phyloP scores from a whole-genome alignment of 2,329 filamentous ascomycete genomes.

The Colletotrichum sp. region DNA sequence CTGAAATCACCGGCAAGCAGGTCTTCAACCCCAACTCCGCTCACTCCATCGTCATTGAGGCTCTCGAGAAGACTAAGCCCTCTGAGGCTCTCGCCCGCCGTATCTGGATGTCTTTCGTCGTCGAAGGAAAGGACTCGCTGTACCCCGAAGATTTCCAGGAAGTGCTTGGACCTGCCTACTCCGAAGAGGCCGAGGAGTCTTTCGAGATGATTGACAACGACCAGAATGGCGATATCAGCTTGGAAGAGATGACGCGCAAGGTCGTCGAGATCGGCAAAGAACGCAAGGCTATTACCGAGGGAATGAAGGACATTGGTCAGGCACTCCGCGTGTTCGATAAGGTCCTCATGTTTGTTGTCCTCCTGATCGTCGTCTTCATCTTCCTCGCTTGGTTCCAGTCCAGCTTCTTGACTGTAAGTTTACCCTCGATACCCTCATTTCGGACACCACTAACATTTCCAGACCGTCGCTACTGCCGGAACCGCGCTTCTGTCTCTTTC shows the following conservation, averaged over 20 bases:
- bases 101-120: slow-evolving; percentile 98
- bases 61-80: slow-evolving; percentile 81
- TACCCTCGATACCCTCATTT: background rate
- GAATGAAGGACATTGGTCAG: slow-evolving; percentile 97
- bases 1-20: slow-evolving; percentile 93
- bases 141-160: slow-evolving; percentile 84
- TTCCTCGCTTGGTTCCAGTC: slow-evolving; percentile 51
- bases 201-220: slow-evolving; percentile 85
- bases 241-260: slow-evolving; percentile 94
- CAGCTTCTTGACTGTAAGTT: slow-evolving; percentile 50
- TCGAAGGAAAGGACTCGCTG: slow-evolving; percentile 84
- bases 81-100: slow-evolving; percentile 93
- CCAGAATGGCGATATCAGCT: slow-evolving; percentile 89
- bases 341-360: slow-evolving; percentile 80
- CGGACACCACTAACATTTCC: slow-evolving; percentile 33
- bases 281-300: slow-evolving; percentile 86
- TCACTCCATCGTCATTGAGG: slow-evolving; percentile 88
- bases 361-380: slow-evolving; percentile 82
- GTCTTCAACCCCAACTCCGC: slow-evolving; percentile 92
- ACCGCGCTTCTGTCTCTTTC: slow-evolving; percentile 94
- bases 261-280: slow-evolving; percentile 84
- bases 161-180: slow-evolving; percentile 79
- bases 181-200: slow-evolving; percentile 82
- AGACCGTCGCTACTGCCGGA: slow-evolving; percentile 84
- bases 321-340: slow-evolving; percentile 91